Base-by-base conservation (phyloP, 768 basidiomycete genomes). In the Termitomyces sp. region DNA sequence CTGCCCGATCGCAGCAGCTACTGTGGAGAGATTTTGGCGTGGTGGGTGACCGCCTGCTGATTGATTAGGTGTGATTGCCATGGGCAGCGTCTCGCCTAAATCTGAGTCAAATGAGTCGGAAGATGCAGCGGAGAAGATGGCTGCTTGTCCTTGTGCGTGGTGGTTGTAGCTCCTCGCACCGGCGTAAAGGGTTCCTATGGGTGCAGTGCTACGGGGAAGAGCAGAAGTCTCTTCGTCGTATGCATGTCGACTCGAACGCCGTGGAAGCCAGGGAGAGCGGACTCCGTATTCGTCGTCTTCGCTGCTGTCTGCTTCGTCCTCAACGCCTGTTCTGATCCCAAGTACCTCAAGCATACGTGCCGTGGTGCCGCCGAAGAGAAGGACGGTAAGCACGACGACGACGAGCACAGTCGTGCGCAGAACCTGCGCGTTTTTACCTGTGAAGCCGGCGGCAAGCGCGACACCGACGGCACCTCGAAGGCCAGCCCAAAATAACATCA, bases 401-500 rank as follows among this genome's bases (percentile, higher is more conserved):
- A 97, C 87, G 28, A 99, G 84, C 21, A 98, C 94, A 0, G 97
- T 98, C 46, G 87, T 97, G 35, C 94, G 79, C 51, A 99, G 79
- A 41, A 91, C 92, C 63, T 92, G 85, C 0, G 93, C 93, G 66
- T 96, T 96, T 30, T 84, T 79, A n/a, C 97, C 96, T 56, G 87
- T 87, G 78, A 99, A 96, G 2, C 95, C 95, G 1, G 94, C 91
- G 1, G 97, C 97, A 31, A 99, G 83, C 3, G 97, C 97, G 21
- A 99, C 97, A 40, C 97, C 97, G 43, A 99, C 97, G 0, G 97
- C 97, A 37, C 97, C 97, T 30, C 97, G 80, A 53, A 99, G 74
- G 5, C 96, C 96, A 1, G 96, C 96, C 97, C 96, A 99, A 73
- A 98, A 98, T 15, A 98, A 75, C 94, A 98, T 97, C 92, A 98